Evolutionary conservation across 2,329 filamentous ascomycete species (phyloP), one percentile per base, ranked within the genome.

Genomic region (Penicillium vulpinum): DNA sequence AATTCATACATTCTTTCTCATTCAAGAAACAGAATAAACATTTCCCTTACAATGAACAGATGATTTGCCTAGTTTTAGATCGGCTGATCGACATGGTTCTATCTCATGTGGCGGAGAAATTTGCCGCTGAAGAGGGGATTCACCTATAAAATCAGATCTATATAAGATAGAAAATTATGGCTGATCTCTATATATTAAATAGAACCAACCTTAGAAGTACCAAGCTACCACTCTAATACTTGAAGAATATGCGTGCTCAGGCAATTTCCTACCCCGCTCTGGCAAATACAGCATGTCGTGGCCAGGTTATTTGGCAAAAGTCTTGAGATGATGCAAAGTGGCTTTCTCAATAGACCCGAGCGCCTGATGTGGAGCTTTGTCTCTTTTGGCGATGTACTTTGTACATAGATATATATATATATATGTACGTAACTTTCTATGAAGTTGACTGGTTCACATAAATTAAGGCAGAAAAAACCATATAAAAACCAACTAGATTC

Each of bases 311-410:
- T 52, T 35, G 21, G 18, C 21, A 10, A 26, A 28, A 56, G n/a
- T 36, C 22, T 38, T n/a, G 6, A 28, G 33, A 56, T 56, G 54
- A 52, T 56, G 54, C 35, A 56, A 56, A 56, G 54, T 56, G 54
- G 54, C 54, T 56, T 56, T 39, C 26, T 26, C 9, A 16, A 52
- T 56, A 52, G 54, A 56, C 46, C 54, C 48, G 54, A 56, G 54
- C 54, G 48, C 28, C 16, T 45, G 21, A 56, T 54, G 55, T 60
- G 51, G 59, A 40, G 51, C 52, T 28, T 41, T 29, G 36, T 18
- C 15, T 16, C 21, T 31, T 24, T 38, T 26, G 51, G n/a, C 21
- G n/a, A n/a, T n/a, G n/a, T 41, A 21, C 31, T 38, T n/a, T n/a
- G n/a, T n/a, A n/a, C n/a, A n/a, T n/a, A n/a, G n/a, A n/a, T n/a